Evolutionary conservation across 2,329 filamentous ascomycete species (phyloP).

Genomic region (Fusarium liriodendri): DNA sequence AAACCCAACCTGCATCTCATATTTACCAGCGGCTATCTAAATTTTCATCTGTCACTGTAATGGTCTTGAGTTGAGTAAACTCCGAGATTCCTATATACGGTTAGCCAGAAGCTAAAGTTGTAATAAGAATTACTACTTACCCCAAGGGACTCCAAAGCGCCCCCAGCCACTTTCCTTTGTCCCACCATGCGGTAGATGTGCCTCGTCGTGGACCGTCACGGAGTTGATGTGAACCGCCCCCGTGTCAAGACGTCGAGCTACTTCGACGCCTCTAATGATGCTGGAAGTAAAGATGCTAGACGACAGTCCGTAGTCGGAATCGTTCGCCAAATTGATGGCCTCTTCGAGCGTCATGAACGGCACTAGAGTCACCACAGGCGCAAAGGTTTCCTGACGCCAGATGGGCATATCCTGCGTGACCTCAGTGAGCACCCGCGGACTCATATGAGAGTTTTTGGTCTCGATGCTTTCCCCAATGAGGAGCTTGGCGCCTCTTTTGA

Average conservation of each 20-base stretch:
- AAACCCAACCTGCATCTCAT: neutral
- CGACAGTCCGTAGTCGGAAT: neutral
- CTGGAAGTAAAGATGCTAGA: neutral
- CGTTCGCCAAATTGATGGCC: neutral
- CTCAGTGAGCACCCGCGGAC: neutral
- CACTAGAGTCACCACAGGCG: neutral
- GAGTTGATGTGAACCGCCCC: slow-evolving; percentile 15
- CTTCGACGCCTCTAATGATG: neutral
- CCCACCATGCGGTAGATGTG: slow-evolving; percentile 18
- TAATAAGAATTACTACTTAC: neutral
- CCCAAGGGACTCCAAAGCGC: slow-evolving; percentile 1
- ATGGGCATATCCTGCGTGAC: neutral
- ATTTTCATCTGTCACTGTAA: neutral
- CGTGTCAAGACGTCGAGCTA: neutral
- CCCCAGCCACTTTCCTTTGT: slow-evolving; percentile 25
- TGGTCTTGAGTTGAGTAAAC: neutral
- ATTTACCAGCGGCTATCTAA: neutral
- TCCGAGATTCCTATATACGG: neutral
- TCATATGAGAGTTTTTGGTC: neutral
- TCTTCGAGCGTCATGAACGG: neutral
- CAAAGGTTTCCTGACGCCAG: neutral
- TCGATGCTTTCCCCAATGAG: neutral
- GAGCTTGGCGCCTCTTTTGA: neutral
- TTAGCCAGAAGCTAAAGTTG: neutral
- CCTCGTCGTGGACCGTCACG: slow-evolving; percentile 25